These are phyloP conservation scores for Phialophora tarda DNA, from an alignment of 2,329 filamentous ascomycete species.

Conservation along the genomic window DNA sequence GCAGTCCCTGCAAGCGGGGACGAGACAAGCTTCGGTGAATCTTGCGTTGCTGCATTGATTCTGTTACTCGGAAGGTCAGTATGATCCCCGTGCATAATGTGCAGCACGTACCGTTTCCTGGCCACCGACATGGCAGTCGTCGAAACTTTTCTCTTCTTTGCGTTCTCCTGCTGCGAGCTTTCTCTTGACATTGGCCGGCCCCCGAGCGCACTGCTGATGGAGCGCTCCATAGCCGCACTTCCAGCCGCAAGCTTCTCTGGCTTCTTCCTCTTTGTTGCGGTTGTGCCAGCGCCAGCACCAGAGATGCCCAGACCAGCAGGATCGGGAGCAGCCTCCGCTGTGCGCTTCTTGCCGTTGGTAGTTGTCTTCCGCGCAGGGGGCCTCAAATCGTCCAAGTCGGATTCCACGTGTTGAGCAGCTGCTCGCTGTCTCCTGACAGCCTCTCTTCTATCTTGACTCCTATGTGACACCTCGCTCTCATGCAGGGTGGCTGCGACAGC, in stretches of 20 bases:
- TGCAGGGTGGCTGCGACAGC: conserved; percentile 55
- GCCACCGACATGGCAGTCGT: conserved; percentile 38
- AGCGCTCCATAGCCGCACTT: conserved; percentile 66
- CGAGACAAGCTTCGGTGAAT: conserved; percentile 73
- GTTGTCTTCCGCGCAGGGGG: conserved; percentile 63
- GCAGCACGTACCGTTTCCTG: conserved; percentile 75
- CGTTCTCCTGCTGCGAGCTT: conserved; percentile 39
- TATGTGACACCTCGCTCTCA: conserved; percentile 80
- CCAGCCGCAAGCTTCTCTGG: conserved; percentile 47
- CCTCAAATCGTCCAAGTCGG: conserved; percentile 74
- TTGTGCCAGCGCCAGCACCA: conserved; percentile 59
- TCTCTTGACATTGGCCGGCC: conserved; percentile 40
- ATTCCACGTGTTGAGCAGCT: conserved; percentile 70
- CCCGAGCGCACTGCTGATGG: conserved; percentile 57
- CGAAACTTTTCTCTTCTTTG: conserved; percentile 43
- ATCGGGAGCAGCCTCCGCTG: conserved; percentile 55
- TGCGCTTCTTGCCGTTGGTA: conserved; percentile 66
- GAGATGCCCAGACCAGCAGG: conserved; percentile 68
- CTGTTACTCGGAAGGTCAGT: conserved; percentile 20
- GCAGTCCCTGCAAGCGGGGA: conserved; percentile 76
- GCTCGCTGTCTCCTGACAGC: conserved; percentile 57
- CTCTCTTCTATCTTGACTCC: conserved; percentile 84
- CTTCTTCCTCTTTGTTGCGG: conserved; percentile 78
- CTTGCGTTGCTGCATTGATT: conserved; percentile 51
- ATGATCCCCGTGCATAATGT: neutral